Conservation (phyloP, 352 stramenopile species). For the Peronospora destructor region DNA sequence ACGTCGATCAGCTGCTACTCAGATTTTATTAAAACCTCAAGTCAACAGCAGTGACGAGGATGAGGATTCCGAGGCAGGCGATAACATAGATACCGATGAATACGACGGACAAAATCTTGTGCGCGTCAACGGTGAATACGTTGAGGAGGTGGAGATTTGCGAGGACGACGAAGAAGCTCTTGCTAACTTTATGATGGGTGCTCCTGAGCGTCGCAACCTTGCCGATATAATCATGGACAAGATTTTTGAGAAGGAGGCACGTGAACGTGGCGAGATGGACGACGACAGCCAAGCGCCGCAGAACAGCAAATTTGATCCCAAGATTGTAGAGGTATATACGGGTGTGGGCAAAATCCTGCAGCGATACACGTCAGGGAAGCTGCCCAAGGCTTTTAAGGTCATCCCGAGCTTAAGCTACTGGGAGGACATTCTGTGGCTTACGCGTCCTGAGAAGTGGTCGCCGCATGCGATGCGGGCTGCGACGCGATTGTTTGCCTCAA, state of each 20-base stretch:
- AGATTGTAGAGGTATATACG: slow-evolving; percentile 98
- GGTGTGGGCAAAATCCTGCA: slow-evolving; percentile 96
- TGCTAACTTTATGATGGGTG: slow-evolving; percentile 83
- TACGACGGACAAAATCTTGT: slow-evolving; percentile 87
- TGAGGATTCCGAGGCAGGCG: slow-evolving; percentile 43
- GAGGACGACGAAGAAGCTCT: slow-evolving; percentile 84
- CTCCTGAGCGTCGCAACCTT: slow-evolving; percentile 86
- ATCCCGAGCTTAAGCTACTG: slow-evolving; percentile 98
- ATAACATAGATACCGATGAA: slow-evolving; percentile 83
- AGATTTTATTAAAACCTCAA: slow-evolving; percentile 17
- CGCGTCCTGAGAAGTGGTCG: slow-evolving; percentile 95
- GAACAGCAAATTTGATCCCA: slow-evolving; percentile 78
- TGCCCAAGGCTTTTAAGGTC: slow-evolving; percentile 99
- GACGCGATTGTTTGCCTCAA: slow-evolving; percentile 98
- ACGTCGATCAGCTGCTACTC: slow-evolving; percentile 6
- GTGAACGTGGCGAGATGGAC: slow-evolving; percentile 74
- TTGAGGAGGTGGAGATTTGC: slow-evolving; percentile 85
- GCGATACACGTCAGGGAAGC: slow-evolving; percentile 96
- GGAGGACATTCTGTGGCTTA: slow-evolving; percentile 98
- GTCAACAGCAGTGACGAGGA: slow-evolving; percentile 60
- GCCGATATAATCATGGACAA: slow-evolving; percentile 99
- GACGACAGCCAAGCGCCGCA: slow-evolving; percentile 46
- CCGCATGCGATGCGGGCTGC: slow-evolving; percentile 96
- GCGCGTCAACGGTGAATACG: slow-evolving; percentile 86
- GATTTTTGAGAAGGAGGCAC: slow-evolving; percentile 94